Evolutionary conservation across 2,329 filamentous ascomycete species (phyloP).

Genomic region (Ascosphaera pollenicola): DNA sequence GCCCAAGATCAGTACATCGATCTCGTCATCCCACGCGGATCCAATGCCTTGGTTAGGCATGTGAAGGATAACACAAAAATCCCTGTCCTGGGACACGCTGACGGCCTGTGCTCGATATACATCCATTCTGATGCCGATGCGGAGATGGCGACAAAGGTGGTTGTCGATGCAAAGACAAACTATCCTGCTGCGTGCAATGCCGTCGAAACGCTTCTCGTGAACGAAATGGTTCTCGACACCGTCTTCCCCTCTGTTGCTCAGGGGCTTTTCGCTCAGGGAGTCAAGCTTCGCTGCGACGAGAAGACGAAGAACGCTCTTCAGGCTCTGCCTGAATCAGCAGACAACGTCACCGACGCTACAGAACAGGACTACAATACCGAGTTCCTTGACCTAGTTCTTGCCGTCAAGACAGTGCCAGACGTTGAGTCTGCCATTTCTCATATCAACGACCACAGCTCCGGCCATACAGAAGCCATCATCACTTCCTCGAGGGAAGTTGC

Average conservation of each 20-base stretch:
- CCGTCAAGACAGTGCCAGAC: conserved; percentile 53
- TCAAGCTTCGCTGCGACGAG: conserved; percentile 60
- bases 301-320: conserved; percentile 41
- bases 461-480: conserved; percentile 84
- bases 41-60: conserved; percentile 72
- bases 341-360: conserved; percentile 39
- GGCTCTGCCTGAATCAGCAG: conserved; percentile 18
- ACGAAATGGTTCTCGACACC: conserved; percentile 44
- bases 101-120: conserved; percentile 77
- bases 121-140: conserved; percentile 57
- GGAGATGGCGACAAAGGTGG: conserved; percentile 47
- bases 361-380: conserved; percentile 68
- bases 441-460: conserved; percentile 79
- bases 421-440: conserved; percentile 57
- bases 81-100: conserved; percentile 86
- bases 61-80: conserved; percentile 86
- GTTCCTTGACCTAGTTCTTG: conserved; percentile 65
- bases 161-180: conserved; percentile 80
- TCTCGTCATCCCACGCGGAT: conserved; percentile 79
- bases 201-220: conserved; percentile 75
- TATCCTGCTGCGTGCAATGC: conserved; percentile 94
- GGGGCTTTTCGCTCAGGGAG: conserved; percentile 53
- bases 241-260: conserved; percentile 50
- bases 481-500: conserved; percentile 47
- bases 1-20: conserved; percentile 74